Evolutionary conservation across 768 basidiomycete species (phyloP).

Genomic region (Hypsizygus marmoreus): DNA sequence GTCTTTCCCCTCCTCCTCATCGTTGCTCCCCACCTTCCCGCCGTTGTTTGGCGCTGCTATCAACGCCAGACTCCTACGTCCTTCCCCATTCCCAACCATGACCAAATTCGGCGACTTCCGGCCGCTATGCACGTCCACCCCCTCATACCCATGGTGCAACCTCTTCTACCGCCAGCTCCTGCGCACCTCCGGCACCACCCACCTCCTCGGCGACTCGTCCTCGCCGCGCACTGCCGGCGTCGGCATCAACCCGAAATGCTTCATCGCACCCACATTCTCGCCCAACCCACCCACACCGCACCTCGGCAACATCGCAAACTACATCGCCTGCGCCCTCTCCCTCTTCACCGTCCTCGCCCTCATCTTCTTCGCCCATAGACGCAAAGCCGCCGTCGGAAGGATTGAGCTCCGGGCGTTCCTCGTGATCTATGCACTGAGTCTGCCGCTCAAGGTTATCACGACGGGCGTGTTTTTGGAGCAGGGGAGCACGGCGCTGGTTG

Average conservation of each 20-base stretch:
- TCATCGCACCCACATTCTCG: slow-evolving; percentile 63
- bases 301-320: slow-evolving; percentile 85
- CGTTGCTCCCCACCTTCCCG: too few species aligned
- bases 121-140: slow-evolving; percentile 64
- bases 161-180: slow-evolving; percentile 81
- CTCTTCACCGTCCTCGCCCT: slow-evolving; percentile 61
- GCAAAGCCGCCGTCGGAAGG: slow-evolving; percentile 92
- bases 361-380: slow-evolving; percentile 54
- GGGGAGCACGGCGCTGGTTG: slow-evolving; percentile 69
- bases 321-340: slow-evolving; percentile 77
- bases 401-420: slow-evolving; percentile 72
- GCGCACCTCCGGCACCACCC: slow-evolving; percentile 39
- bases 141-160: slow-evolving; percentile 92
- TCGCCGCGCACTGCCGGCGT: slow-evolving; percentile 63
- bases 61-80: too few species aligned
- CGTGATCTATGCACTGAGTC: slow-evolving; percentile 64
- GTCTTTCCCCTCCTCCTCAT: too few species aligned
- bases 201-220: slow-evolving; percentile 43
- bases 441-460: slow-evolving; percentile 79
- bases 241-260: slow-evolving; percentile 82
- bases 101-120: slow-evolving; percentile 74
- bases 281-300: slow-evolving; percentile 26
- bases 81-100: slow-evolving; percentile 23
- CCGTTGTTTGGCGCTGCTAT: too few species aligned
- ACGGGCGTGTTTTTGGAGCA: slow-evolving; percentile 80